Evolutionary conservation across 2,329 filamentous ascomycete species (phyloP).

Genomic region (Beauveria brongniartii): DNA sequence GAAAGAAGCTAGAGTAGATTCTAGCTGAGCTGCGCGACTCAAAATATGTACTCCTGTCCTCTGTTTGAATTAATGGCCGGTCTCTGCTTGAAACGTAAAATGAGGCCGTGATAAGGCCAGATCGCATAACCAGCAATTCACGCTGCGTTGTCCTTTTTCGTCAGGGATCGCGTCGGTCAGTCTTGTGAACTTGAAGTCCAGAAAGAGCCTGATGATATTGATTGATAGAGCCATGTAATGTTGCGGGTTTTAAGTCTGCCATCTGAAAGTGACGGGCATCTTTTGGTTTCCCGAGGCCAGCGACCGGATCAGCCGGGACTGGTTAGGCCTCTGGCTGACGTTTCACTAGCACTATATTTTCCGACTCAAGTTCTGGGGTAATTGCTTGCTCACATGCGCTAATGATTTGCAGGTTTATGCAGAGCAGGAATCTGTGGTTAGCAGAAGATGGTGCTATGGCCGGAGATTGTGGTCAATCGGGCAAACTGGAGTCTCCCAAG

Average conservation of each 20-base stretch:
- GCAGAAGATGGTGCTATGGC: too few species aligned
- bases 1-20: background rate
- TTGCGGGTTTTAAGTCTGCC: background rate
- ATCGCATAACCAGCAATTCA: background rate
- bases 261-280: background rate
- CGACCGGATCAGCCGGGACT: slow-evolving; percentile 6
- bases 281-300: background rate
- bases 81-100: background rate
- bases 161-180: background rate
- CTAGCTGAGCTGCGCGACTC: too few species aligned
- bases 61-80: too few species aligned
- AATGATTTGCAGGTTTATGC: background rate
- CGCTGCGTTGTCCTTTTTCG: background rate
- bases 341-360: background rate
- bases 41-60: too few species aligned
- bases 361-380: background rate
- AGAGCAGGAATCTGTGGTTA: background rate
- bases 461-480: background rate
- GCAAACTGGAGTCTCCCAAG: background rate
- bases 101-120: background rate
- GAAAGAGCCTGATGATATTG: background rate
- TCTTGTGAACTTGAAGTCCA: too few species aligned
- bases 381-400: background rate
- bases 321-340: background rate
- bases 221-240: background rate